phyloP scores from a whole-genome alignment of 2,329 filamentous ascomycete species.

The Cladosporium sp. region DNA sequence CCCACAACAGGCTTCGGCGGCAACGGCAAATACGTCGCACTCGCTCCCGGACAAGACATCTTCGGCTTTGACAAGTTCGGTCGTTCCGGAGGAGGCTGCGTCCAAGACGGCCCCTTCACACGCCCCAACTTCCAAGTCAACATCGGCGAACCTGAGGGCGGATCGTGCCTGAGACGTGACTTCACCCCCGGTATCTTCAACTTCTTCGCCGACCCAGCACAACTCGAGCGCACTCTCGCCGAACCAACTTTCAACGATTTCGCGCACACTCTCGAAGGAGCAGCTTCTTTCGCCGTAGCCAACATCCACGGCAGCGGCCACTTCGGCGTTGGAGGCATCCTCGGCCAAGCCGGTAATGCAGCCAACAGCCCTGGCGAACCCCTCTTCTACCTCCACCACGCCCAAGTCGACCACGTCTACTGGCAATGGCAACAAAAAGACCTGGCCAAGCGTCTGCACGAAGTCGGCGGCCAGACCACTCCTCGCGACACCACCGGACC shows the following conservation, averaged over 20 bases:
- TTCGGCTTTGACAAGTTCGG: conserved; percentile 9
- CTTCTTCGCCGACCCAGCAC: conserved; percentile 8
- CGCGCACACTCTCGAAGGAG: conserved; percentile 24
- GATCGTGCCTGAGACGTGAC: conserved; percentile 8
- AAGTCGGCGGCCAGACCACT: conserved; percentile 18
- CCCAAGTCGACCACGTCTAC: conserved; percentile 29
- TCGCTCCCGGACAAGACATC: conserved; percentile 11
- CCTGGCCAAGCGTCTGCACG: conserved; percentile 8
- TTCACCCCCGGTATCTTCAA: conserved; percentile 6
- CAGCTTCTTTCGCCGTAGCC: background rate
- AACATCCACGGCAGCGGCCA: conserved; percentile 28
- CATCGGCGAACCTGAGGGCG: conserved; percentile 15
- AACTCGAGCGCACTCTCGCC: conserved; percentile 23
- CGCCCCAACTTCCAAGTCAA: conserved; percentile 15
- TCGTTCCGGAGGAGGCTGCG: conserved; percentile 25
- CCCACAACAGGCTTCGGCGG: conserved; percentile 26
- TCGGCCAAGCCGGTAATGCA: conserved; percentile 24
- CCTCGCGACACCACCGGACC: background rate
- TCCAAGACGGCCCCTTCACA: conserved; percentile 32
- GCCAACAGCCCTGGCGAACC: conserved; percentile 30
- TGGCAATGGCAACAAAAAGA: conserved; percentile 30
- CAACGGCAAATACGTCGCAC: conserved; percentile 19
- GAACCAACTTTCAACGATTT: conserved; percentile 24
- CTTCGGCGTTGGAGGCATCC: conserved; percentile 26
- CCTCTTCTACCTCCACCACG: conserved; percentile 33